phyloP scores from a whole-genome alignment of 768 basidiomycete species.

The Mycena albidolilacea region DNA sequence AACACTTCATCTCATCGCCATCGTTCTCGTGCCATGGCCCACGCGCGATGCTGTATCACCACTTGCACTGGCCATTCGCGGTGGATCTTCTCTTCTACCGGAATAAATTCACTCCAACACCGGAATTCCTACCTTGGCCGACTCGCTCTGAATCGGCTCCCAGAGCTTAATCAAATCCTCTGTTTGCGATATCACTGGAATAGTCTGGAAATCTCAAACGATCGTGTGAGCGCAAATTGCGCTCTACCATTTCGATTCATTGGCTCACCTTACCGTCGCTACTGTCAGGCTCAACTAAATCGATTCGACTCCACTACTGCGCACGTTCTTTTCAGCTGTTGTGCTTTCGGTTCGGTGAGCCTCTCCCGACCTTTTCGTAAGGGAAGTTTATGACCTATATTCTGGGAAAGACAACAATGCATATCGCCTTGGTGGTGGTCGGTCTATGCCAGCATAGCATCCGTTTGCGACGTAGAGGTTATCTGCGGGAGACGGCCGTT shows the following conservation, averaged over 20 bases:
- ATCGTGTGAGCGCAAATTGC: constrained; percentile 4
- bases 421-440: background rate
- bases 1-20: too few relatives aligned
- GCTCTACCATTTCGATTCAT: background rate
- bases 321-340: constrained; percentile 3
- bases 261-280: constrained; percentile 4
- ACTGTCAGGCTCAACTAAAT: constrained; percentile 2
- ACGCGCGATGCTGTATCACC: too few relatives aligned
- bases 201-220: background rate
- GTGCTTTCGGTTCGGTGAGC: background rate
- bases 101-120: too few relatives aligned
- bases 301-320: background rate
- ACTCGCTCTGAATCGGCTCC: too few relatives aligned
- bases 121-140: too few relatives aligned
- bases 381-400: background rate
- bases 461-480: constrained; percentile 3
- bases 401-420: constrained; percentile 6
- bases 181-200: too few relatives aligned
- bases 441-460: background rate
- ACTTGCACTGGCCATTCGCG: too few relatives aligned
- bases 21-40: too few relatives aligned
- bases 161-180: too few relatives aligned
- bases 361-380: too few relatives aligned
- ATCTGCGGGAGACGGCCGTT: background rate
- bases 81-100: too few relatives aligned